phyloP scores from a whole-genome alignment of 805 yeast genomes.

The Nakazawaea molendinolei region DNA sequence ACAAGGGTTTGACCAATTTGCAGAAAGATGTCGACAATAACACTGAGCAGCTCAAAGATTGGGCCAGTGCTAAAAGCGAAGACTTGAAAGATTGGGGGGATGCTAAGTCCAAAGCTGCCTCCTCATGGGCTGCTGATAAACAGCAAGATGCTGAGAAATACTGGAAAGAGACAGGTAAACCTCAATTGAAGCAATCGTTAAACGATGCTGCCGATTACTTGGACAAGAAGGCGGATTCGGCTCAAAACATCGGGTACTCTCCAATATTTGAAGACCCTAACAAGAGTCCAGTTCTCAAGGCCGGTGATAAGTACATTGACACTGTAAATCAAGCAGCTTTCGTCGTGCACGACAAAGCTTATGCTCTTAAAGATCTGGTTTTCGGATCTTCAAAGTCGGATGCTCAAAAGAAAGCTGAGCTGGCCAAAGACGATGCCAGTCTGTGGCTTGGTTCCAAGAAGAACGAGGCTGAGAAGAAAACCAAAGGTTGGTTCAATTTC shows the following conservation, averaged over 20 bases:
- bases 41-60: conserved; percentile 1
- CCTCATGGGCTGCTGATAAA: conserved; percentile 4
- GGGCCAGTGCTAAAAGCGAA: background rate
- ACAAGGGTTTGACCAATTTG: conserved; percentile 2
- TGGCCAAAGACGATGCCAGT: conserved; percentile 5
- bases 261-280: conserved; percentile 1
- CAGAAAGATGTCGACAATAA: conserved; percentile 3
- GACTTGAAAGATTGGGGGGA: conserved; percentile 1
- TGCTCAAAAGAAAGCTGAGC: background rate
- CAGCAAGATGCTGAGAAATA: conserved; percentile 5
- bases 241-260: background rate
- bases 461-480: conserved; percentile 3
- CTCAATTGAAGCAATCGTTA: background rate
- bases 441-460: conserved; percentile 5
- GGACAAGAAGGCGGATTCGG: conserved; percentile 1
- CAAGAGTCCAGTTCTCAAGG: conserved; percentile 5
- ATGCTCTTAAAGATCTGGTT: conserved; percentile 4
- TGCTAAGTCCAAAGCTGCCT: background rate
- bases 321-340: conserved; percentile 6
- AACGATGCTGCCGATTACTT: conserved; percentile 1
- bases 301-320: conserved; percentile 10
- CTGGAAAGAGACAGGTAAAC: conserved; percentile 10
- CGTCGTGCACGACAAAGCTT: conserved; percentile 8
- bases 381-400: conserved; percentile 1
- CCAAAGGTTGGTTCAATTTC: conserved; percentile 5